Evolutionary conservation across 2,329 filamentous ascomycete genomes (phyloP).

Genomic region (Diaporthe citriasiana): DNA sequence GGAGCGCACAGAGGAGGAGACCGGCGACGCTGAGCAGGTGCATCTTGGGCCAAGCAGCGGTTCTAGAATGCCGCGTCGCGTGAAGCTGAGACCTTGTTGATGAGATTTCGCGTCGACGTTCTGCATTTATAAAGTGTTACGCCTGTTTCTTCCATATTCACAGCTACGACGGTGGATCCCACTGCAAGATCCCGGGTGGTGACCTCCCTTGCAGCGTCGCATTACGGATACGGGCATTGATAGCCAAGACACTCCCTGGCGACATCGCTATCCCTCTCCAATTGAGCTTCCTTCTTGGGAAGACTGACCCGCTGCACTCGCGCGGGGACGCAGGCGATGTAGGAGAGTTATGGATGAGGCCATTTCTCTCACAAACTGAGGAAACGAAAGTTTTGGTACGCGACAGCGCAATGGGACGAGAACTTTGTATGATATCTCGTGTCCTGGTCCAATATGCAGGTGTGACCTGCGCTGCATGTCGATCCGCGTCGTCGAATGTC

Average conservation of each 20-base stretch:
- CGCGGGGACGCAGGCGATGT: background rate
- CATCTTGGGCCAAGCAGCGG: background rate
- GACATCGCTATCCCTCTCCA: background rate
- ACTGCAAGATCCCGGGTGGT: background rate
- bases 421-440: background rate
- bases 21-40: slow-evolving; percentile 24
- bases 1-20: slow-evolving; percentile 10
- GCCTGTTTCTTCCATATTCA: background rate
- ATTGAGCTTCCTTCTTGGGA: slow-evolving; percentile 30
- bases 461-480: background rate
- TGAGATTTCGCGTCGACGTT: background rate
- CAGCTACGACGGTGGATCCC: background rate
- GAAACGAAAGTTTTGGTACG: background rate
- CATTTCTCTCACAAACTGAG: background rate
- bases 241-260: slow-evolving; percentile 6
- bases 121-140: background rate
- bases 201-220: slow-evolving; percentile 22
- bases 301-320: slow-evolving; percentile 18
- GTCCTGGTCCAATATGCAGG: background rate
- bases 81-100: background rate
- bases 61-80: background rate
- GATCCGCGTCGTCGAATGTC: background rate
- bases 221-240: slow-evolving; percentile 18
- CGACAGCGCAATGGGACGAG: background rate
- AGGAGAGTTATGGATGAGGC: background rate